phyloP scores from a whole-genome alignment of 2,329 filamentous ascomycete genomes.

The Trichophyton mentagrophytes region DNA sequence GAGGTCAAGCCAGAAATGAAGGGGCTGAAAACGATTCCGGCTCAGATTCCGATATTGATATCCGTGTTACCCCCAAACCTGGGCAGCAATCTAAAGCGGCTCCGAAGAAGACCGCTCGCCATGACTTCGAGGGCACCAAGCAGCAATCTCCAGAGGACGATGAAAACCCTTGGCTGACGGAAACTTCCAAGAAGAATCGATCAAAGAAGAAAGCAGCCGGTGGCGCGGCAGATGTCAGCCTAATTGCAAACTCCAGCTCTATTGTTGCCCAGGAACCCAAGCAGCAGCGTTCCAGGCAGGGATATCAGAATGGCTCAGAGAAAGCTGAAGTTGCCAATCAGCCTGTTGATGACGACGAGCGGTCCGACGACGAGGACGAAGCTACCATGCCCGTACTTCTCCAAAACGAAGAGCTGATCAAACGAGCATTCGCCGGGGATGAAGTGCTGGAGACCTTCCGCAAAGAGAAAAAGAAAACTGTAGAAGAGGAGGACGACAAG shows the following conservation, averaged over 20 bases:
- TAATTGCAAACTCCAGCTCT: conserved; percentile 12
- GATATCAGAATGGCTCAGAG: conserved; percentile 14
- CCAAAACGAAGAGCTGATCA: conserved; percentile 54
- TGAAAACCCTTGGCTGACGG: conserved; percentile 26
- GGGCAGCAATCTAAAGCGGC: conserved; percentile 15
- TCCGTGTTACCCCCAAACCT: conserved; percentile 20
- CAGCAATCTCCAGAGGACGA: conserved; percentile 10
- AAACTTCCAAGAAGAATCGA: conserved; percentile 16
- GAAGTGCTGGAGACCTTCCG: conserved; percentile 72
- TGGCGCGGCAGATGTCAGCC: conserved; percentile 9
- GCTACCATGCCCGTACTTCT: conserved; percentile 30
- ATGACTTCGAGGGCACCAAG: not conserved
- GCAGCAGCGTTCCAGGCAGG: conserved; percentile 7
- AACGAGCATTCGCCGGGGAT: conserved; percentile 74
- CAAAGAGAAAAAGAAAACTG: conserved; percentile 60
- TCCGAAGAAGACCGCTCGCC: not conserved
- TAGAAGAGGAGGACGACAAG: conserved; percentile 69
- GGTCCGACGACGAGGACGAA: conserved; percentile 30
- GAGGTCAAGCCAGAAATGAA: conserved; percentile 23
- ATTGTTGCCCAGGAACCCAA: conserved; percentile 7
- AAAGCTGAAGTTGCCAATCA: conserved; percentile 14
- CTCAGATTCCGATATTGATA: conserved; percentile 24
- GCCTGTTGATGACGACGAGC: conserved; percentile 29
- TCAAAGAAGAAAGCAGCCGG: conserved; percentile 9
- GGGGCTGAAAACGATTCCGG: conserved; percentile 8